phyloP scores from a whole-genome alignment of 2,329 filamentous ascomycete genomes.

The Pseudogymnoascus sp. region DNA sequence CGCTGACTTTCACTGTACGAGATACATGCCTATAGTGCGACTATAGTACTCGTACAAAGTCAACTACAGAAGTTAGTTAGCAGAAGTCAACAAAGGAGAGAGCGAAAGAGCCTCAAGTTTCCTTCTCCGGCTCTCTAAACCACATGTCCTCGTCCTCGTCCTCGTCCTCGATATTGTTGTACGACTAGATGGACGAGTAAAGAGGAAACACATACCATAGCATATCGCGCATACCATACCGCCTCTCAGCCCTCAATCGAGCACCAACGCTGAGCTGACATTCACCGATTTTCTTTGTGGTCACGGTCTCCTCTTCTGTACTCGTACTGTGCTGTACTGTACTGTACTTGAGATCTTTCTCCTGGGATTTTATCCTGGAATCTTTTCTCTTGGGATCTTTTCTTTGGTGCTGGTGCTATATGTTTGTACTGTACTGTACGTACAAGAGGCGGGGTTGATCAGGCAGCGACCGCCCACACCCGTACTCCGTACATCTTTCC shows the following conservation, averaged over 20 bases:
- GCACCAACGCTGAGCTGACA: not conserved
- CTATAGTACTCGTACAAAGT: not conserved
- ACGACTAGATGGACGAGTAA: not conserved
- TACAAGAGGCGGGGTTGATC: not conserved
- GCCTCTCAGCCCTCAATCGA: not conserved
- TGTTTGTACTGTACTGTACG: not conserved
- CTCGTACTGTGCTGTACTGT: not conserved
- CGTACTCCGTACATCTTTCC: not conserved
- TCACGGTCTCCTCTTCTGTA: not conserved
- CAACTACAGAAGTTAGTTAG: not conserved
- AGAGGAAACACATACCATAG: not conserved
- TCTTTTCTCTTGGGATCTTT: too few relatives aligned
- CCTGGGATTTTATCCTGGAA: too few relatives aligned
- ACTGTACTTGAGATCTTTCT: too few relatives aligned
- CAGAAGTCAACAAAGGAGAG: not conserved
- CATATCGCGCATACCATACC: not conserved
- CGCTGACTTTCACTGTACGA: not conserved
- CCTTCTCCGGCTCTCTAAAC: not conserved
- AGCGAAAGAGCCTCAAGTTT: not conserved
- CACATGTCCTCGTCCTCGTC: not conserved
- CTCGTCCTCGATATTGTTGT: not conserved
- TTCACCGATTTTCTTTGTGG: not conserved
- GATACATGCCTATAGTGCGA: too few relatives aligned
- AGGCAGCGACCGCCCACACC: not conserved
- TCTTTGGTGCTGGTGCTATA: not conserved